Base-by-base conservation (phyloP, 148 eudicot genomes). In the Rhododendron mucronatum region DNA sequence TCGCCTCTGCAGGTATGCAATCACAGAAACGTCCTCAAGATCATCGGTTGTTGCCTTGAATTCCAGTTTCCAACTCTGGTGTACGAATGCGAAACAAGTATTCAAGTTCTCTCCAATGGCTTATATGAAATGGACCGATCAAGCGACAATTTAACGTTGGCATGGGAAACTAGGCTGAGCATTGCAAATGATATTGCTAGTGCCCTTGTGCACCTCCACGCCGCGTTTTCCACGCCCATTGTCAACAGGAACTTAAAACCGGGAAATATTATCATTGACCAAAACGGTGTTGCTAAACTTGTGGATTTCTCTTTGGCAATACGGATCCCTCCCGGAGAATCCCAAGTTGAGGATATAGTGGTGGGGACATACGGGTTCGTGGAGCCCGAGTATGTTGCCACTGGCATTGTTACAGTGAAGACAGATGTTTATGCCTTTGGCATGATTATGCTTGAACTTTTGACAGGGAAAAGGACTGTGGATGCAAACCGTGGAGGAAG, bases 391-490 rank as follows among this genome's bases (percentile, higher is more conserved):
- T 81, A 73, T 33, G 3, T 4, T 16, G 1, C 18, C 33, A 55
- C 85, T 16, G 71, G 85, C 33, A 3, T 88, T 26, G 23, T 86
- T 16, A 76, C 88, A 1, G 48, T 61, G 74, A 85, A 86, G 63
- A 82, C 80, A 13, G 88, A 88, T 88, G 90, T 88, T 37, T 88
- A 63, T 75, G 67, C 48, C 50, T 82, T 85, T 39, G 90, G 88
- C 3, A 39, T 78, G 61, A 47, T 83, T 37, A 79, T 85, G 6
- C 67, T 82, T 41, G 63, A 75, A 30, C 83, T 85, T 63, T 80
- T 80, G 61, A 80, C 87, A 0, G 83, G 83, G 23, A 28, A 39
- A 51, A 45, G 0, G 28, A 7, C 5, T 26, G 14, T 18, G 28
- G 48, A 39, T 39, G 48, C 47, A 18, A 76, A 76, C 8, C 14